Conservation (phyloP, 495 filamentous ascomycete genomes). For the Amorphotheca resinae region DNA sequence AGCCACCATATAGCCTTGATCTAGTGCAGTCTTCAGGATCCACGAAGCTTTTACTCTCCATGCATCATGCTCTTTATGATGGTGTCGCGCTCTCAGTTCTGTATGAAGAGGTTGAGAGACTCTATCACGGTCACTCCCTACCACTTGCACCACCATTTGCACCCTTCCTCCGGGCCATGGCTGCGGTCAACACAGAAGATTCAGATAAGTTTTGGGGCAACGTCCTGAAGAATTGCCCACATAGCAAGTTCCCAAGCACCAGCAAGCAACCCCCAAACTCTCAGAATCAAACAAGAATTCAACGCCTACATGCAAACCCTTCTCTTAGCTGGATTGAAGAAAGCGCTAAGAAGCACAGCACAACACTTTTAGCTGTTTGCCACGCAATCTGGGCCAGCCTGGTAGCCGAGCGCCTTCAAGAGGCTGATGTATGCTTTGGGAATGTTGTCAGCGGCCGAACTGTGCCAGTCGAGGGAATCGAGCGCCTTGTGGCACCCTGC, state of each 20-base stretch:
- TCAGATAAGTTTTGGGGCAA: slow-evolving; percentile 50
- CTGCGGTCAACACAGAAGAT: slow-evolving; percentile 22
- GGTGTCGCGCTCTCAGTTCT: slow-evolving; percentile 54
- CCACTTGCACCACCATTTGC: slow-evolving; percentile 31
- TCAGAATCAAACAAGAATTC: neutral
- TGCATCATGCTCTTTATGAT: slow-evolving; percentile 78
- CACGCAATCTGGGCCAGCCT: slow-evolving; percentile 58
- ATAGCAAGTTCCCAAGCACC: slow-evolving; percentile 19
- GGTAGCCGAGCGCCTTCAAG: slow-evolving; percentile 37
- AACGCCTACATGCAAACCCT: slow-evolving; percentile 9
- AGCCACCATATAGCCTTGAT: slow-evolving; percentile 24
- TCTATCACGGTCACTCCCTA: slow-evolving; percentile 32
- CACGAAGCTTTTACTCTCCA: slow-evolving; percentile 39
- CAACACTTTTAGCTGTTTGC: slow-evolving; percentile 48
- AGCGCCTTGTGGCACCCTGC: slow-evolving; percentile 67
- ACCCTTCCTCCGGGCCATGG: slow-evolving; percentile 36
- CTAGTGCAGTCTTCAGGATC: slow-evolving; percentile 10
- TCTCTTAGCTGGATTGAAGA: slow-evolving; percentile 34
- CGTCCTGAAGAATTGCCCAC: slow-evolving; percentile 36
- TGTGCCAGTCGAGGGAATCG: slow-evolving; percentile 46
- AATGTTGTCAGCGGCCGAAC: slow-evolving; percentile 66
- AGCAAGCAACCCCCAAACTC: slow-evolving; percentile 1
- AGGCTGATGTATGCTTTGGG: slow-evolving; percentile 66
- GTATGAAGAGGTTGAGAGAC: slow-evolving; percentile 49
- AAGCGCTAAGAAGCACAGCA: slow-evolving; percentile 35